Evolutionary conservation across 257 asterid genomes (phyloP).

Genomic region (Jacaranda copaia): DNA sequence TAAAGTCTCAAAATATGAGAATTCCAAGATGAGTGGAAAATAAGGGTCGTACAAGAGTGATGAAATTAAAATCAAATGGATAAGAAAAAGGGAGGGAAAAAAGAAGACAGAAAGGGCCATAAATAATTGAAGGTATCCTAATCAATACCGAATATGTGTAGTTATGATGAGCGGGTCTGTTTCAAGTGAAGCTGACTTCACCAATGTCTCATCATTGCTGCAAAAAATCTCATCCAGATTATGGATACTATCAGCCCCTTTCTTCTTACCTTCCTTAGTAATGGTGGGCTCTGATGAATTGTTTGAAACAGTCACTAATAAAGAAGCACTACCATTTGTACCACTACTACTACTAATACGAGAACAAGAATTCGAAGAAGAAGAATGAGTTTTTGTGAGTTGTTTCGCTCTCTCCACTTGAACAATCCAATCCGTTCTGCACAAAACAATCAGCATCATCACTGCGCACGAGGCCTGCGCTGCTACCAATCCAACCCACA

Average conservation of each 20-base stretch:
- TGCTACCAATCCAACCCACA: constrained; percentile 89
- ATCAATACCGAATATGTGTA: constrained; percentile 45
- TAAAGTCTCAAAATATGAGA: no score
- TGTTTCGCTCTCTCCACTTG: constrained; percentile 77
- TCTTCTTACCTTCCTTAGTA: neutral
- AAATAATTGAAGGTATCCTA: constrained; percentile 28
- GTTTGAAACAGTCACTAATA: constrained; percentile 42
- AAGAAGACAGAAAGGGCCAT: neutral
- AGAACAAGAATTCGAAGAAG: neutral
- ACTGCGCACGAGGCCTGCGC: constrained; percentile 89
- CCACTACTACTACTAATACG: no score
- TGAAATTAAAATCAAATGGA: no score
- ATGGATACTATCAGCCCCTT: neutral
- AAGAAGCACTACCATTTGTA: neutral
- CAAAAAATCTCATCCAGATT: constrained; percentile 59
- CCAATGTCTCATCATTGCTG: constrained; percentile 41
- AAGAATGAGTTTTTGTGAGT: constrained; percentile 47
- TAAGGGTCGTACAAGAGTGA: no score
- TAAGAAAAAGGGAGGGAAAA: no score
- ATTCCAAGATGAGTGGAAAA: no score
- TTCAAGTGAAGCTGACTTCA: constrained; percentile 56
- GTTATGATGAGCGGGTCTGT: constrained; percentile 68
- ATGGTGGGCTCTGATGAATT: neutral
- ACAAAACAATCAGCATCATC: constrained; percentile 69
- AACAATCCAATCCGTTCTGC: constrained; percentile 70